Conservation (phyloP, 495 filamentous ascomycete species). For the Barbatosphaeria neglecta region DNA sequence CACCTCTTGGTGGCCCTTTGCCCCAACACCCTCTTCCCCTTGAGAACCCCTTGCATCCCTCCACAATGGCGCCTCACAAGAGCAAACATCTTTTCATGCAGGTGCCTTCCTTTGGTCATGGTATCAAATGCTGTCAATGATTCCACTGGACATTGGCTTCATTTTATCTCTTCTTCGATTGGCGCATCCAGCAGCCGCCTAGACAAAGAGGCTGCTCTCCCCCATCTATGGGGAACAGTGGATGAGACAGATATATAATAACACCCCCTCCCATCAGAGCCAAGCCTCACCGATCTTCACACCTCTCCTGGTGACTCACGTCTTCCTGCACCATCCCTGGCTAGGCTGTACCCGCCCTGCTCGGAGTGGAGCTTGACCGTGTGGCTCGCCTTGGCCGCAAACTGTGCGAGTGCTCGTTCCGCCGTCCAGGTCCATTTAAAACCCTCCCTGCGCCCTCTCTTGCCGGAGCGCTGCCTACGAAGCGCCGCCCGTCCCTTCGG, state of each 20-base stretch:
- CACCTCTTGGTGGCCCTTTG: neutral
- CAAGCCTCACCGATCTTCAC: conserved; percentile 28
- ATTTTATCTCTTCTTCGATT: neutral
- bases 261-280: conserved; percentile 4
- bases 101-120: neutral
- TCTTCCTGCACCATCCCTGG: conserved; percentile 8
- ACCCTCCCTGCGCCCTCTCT: neutral
- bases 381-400: neutral
- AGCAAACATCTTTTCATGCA: conserved; percentile 1
- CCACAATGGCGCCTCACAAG: neutral
- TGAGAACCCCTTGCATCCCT: neutral
- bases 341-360: neutral
- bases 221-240: neutral
- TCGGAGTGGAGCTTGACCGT: neutral
- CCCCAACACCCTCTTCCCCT: no score
- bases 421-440: neutral
- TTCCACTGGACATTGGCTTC: neutral
- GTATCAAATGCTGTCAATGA: neutral
- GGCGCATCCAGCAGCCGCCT: neutral
- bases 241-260: neutral
- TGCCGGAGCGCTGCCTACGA: neutral
- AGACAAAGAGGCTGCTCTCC: neutral
- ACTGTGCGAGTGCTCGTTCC: neutral
- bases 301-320: conserved; percentile 19
- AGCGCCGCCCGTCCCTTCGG: neutral